A percentile compares a stretch with the other conserved stretches of the same genome.
Evolutionary conservation across 495 filamentous ascomycete species (phyloP).

Genomic region (Annulohypoxylon nitens): DNA sequence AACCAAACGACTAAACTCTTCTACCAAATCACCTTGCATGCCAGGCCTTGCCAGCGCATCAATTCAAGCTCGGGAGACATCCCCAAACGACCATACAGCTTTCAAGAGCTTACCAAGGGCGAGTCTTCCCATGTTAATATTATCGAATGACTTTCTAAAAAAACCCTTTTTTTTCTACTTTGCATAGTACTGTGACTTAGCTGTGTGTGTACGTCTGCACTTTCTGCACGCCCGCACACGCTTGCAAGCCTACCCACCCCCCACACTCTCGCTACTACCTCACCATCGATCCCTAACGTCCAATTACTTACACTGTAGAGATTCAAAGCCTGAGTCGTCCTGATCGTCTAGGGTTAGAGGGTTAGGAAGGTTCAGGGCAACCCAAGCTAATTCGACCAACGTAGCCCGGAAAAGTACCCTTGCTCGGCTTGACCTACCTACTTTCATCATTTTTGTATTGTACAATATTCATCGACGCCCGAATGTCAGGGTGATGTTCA

Average conservation of each 20-base stretch:
- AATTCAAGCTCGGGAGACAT: conserved; percentile 44
- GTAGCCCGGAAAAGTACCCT: conserved; percentile 45
- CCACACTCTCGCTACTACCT: conserved; percentile 48
- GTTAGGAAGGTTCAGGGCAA: conserved; percentile 32
- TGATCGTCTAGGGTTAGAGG: neutral
- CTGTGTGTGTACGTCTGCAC: conserved; percentile 24
- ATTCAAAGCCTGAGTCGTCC: conserved; percentile 42
- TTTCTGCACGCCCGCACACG: conserved; percentile 12
- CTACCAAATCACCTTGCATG: conserved; percentile 48
- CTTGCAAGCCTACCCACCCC: conserved; percentile 33
- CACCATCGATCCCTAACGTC: conserved; percentile 42
- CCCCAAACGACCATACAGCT: conserved; percentile 45
- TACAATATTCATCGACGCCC: conserved; percentile 43
- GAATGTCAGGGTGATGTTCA: conserved; percentile 50
- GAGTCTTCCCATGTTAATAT: conserved; percentile 38
- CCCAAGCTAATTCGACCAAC: conserved; percentile 49
- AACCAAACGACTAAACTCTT: conserved; percentile 14
- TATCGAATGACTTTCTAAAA: conserved; percentile 45
- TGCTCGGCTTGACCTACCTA: conserved; percentile 47
- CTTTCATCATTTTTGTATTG: conserved; percentile 27
- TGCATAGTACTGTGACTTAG: neutral
- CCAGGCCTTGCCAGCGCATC: conserved; percentile 46
- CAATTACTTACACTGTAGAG: conserved; percentile 41
- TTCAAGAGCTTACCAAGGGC: conserved; percentile 43
- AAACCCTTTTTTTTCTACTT: conserved; percentile 15